phyloP scores from a whole-genome alignment of 805 yeast genomes.

The Blastobotrys attinorum region DNA sequence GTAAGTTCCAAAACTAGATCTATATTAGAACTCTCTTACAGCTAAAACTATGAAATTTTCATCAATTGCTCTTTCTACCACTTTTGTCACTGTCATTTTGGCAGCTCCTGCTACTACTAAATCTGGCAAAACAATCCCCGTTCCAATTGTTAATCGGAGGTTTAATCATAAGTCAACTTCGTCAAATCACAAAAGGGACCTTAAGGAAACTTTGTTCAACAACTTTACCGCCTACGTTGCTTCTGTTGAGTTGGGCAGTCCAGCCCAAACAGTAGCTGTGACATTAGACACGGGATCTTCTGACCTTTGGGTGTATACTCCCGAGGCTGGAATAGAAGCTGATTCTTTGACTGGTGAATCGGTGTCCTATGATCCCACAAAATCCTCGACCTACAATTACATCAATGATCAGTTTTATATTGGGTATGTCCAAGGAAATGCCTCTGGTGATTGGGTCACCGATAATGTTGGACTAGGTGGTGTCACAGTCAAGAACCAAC shows the following conservation, averaged over 20 bases:
- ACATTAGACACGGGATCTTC: constrained; percentile 63
- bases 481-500: constrained; percentile 31
- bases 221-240: constrained; percentile 2
- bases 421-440: constrained; percentile 30
- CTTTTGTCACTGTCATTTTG: not conserved
- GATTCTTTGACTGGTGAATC: constrained; percentile 2
- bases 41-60: too few relatives aligned
- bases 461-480: constrained; percentile 49
- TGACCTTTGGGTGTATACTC: constrained; percentile 47
- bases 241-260: constrained; percentile 42
- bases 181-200: not conserved
- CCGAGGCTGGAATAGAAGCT: constrained; percentile 9
- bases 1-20: too few relatives aligned
- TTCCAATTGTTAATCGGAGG: not conserved
- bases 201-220: not conserved
- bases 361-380: constrained; percentile 4
- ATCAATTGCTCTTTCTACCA: too few relatives aligned
- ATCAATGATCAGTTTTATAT: constrained; percentile 19
- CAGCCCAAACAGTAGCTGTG: constrained; percentile 43
- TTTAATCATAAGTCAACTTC: not conserved
- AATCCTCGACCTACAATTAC: constrained; percentile 19
- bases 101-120: not conserved
- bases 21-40: too few relatives aligned
- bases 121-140: not conserved
- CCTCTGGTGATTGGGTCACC: constrained; percentile 46